phyloP scores from a whole-genome alignment of 768 basidiomycete species.

The Coprinopsis marcescibilis region DNA sequence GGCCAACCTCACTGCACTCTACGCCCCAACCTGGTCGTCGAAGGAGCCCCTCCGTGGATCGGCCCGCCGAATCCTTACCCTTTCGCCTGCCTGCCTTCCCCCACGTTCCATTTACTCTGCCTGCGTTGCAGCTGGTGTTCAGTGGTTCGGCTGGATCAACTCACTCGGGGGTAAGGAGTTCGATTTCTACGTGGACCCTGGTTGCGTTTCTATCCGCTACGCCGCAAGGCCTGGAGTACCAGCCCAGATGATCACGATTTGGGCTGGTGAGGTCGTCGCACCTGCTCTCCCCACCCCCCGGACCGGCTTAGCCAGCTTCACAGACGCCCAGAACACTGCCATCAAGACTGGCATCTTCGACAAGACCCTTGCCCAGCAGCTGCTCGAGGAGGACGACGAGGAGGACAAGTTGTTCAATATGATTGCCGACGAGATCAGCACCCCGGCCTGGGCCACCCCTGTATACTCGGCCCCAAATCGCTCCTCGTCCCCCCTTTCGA shows the following conservation, averaged over 20 bases:
- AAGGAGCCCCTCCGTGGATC: constrained; percentile 63
- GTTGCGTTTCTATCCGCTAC: constrained; percentile 65
- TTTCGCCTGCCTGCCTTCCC: constrained; percentile 64
- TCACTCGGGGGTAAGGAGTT: constrained; percentile 65
- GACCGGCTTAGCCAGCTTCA: constrained; percentile 14
- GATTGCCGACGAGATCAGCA: constrained; percentile 65
- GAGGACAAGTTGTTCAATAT: constrained; percentile 70
- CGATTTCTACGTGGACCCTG: constrained; percentile 79
- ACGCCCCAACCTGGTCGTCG: constrained; percentile 60
- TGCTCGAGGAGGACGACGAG: constrained; percentile 65
- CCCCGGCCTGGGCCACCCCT: constrained; percentile 66
- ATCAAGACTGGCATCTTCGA: constrained; percentile 13
- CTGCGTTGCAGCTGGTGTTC: constrained; percentile 61
- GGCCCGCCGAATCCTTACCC: constrained; percentile 66
- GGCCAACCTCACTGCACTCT: constrained; percentile 66
- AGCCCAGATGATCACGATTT: constrained; percentile 51
- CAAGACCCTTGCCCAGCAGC: constrained; percentile 71
- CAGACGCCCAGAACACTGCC: constrained; percentile 16
- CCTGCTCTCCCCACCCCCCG: constrained; percentile 20
- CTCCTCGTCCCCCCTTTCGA: constrained; percentile 55
- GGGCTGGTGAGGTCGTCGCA: constrained; percentile 51
- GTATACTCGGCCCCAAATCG: constrained; percentile 51
- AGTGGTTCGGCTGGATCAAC: constrained; percentile 79
- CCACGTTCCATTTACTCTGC: constrained; percentile 68
- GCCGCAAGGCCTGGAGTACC: constrained; percentile 25